A percentile compares a stretch with the other conserved stretches of the same genome.
Evolutionary conservation across 345 rosid genomes (phyloP).

Genomic region (Lepidium didymum): DNA sequence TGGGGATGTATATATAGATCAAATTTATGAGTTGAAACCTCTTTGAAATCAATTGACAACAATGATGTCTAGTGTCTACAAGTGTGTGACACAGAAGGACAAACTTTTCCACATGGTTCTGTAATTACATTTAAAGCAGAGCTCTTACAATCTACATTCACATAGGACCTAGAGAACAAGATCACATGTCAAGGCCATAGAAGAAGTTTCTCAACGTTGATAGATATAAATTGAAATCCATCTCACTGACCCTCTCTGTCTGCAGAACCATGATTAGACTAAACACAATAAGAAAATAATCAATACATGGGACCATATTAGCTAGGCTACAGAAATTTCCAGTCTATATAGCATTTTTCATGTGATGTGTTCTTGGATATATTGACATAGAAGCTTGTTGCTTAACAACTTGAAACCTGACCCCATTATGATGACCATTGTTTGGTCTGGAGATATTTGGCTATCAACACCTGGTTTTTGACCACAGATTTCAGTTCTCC

Average conservation of each 20-base stretch:
- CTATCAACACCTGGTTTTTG: not conserved
- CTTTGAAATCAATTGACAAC: not conserved
- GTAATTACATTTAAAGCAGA: not conserved
- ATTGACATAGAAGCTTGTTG: not conserved
- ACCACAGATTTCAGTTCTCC: not conserved
- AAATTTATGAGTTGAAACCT: not conserved
- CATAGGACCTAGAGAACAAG: conserved; percentile 1
- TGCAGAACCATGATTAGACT: not conserved
- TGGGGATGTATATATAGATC: not conserved
- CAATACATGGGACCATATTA: not conserved
- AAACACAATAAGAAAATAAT: not conserved
- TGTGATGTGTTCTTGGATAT: not conserved
- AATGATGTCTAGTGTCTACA: not conserved
- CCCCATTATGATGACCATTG: conserved; percentile 3
- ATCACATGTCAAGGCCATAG: conserved; percentile 1
- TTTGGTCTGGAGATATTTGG: not conserved
- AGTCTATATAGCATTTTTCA: not conserved
- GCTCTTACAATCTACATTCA: not conserved
- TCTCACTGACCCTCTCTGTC: not conserved
- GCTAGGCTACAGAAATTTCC: not conserved
- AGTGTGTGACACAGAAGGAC: not conserved
- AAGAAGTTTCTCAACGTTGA: not conserved
- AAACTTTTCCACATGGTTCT: not conserved
- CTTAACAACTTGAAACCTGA: not conserved
- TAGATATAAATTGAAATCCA: not conserved